These are phyloP conservation scores for Ceratobasidium sp. DNA, from an alignment of 1,284 basidiomycete genomes.

Conservation along the genomic window DNA sequence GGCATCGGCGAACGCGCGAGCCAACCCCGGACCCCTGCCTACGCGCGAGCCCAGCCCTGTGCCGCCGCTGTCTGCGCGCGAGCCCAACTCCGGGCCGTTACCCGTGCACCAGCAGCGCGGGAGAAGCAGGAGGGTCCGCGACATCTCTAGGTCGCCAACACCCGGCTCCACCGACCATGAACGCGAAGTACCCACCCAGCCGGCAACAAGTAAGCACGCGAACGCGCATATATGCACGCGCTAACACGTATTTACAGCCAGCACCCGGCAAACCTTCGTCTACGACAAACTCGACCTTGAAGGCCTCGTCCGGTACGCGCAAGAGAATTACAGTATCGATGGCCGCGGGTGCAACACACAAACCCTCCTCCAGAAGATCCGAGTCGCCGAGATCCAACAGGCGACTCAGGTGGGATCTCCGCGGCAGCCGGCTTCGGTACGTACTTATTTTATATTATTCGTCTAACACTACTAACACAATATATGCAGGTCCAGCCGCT, in stretches of 20 bases:
- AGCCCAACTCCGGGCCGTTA: background rate
- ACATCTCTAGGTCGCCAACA: background rate
- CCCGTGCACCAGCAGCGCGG: background rate
- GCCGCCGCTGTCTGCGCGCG: background rate
- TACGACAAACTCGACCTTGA: slow-evolving; percentile 19
- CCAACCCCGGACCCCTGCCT: background rate
- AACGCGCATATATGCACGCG: background rate
- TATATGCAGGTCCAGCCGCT: background rate
- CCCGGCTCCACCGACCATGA: slow-evolving; percentile 17
- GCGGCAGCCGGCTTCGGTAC: slow-evolving; percentile 16
- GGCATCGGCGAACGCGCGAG: background rate
- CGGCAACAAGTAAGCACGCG: background rate
- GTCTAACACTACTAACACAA: slow-evolving; percentile 3
- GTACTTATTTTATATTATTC: background rate
- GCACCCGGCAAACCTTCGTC: background rate
- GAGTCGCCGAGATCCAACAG: slow-evolving; percentile 14
- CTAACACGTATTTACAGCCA: background rate
- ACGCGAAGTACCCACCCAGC: background rate
- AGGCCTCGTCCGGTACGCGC: slow-evolving; percentile 8
- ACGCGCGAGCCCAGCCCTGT: background rate
- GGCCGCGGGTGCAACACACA: slow-evolving; percentile 5
- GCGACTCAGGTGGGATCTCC: slow-evolving; percentile 28
- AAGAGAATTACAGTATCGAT: slow-evolving; percentile 12
- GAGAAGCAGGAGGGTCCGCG: background rate
- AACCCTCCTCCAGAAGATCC: background rate